A percentile compares a stretch with the other conserved stretches of the same genome.
These are phyloP conservation scores for Suillus subluteus DNA, from an alignment of 768 basidiomycete genomes.

Conservation along the genomic window DNA sequence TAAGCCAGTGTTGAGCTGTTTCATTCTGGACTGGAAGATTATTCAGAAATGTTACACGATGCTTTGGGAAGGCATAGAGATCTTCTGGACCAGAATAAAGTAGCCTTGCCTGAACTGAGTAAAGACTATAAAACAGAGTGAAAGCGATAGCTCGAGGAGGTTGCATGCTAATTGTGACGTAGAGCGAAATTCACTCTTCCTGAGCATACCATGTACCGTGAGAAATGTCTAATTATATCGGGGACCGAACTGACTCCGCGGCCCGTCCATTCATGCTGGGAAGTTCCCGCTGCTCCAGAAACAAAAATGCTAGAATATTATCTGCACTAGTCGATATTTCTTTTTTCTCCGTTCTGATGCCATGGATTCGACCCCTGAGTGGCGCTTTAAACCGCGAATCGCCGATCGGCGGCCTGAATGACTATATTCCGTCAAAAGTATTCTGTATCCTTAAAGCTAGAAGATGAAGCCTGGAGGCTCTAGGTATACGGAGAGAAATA, in stretches of 20 bases:
- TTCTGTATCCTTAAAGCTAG: neutral
- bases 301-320: conserved; percentile 10
- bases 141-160: conserved; percentile 18
- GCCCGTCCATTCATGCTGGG: conserved; percentile 16
- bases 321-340: conserved; percentile 4
- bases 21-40: conserved; percentile 72
- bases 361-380: conserved; percentile 11
- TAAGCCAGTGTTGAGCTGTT: conserved; percentile 77
- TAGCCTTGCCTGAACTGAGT: conserved; percentile 34
- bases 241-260: conserved; percentile 40
- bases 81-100: conserved; percentile 81
- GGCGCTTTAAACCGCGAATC: conserved; percentile 34
- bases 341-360: conserved; percentile 8
- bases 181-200: conserved; percentile 1
- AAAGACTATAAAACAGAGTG: conserved; percentile 22
- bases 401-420: conserved; percentile 30
- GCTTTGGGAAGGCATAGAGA: conserved; percentile 81
- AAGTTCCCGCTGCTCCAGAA: conserved; percentile 1
- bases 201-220: conserved; percentile 24
- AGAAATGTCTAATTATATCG: conserved; percentile 33
- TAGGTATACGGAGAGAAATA: neutral
- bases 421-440: conserved; percentile 8
- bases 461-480: too few relatives aligned
- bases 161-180: conserved; percentile 16
- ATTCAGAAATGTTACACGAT: conserved; percentile 77